These are phyloP conservation scores for Lolium rigidum DNA, from an alignment of 176 grass and related monocot species.

Conservation along the genomic window DNA sequence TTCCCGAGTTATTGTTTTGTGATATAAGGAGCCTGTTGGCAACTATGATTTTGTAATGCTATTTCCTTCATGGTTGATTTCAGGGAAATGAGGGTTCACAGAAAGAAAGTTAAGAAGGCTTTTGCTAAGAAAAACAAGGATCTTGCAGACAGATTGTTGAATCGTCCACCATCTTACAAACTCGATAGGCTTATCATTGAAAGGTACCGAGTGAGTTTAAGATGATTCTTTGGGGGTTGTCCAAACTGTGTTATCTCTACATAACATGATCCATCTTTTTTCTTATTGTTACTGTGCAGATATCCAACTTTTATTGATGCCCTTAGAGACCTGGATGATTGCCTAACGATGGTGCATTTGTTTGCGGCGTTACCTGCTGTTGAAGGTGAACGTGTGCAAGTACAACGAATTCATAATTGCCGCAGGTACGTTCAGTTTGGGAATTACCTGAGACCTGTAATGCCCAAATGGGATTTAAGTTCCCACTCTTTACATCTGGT, in stretches of 20 bases:
- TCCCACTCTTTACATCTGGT: background rate
- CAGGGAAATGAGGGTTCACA: slow-evolving; percentile 77
- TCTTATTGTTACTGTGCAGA: slow-evolving; percentile 43
- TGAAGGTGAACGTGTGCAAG: slow-evolving; percentile 90
- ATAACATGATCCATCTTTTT: background rate
- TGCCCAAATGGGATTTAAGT: background rate
- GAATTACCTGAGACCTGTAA: background rate
- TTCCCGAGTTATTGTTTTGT: background rate
- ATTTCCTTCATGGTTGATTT: slow-evolving; percentile 16
- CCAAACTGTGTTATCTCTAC: background rate
- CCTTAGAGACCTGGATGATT: slow-evolving; percentile 93
- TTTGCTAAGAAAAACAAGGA: slow-evolving; percentile 89
- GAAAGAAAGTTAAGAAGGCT: slow-evolving; percentile 87
- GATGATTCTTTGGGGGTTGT: slow-evolving; percentile 22
- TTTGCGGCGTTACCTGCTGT: slow-evolving; percentile 92
- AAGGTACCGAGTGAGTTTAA: slow-evolving; percentile 54
- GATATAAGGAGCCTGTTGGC: background rate
- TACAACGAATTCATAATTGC: slow-evolving; percentile 84
- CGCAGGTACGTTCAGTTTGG: slow-evolving; percentile 57
- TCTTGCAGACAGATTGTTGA: slow-evolving; percentile 77
- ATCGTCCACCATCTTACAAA: slow-evolving; percentile 78
- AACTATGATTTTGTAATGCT: background rate
- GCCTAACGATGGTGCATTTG: slow-evolving; percentile 97
- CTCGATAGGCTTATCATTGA: slow-evolving; percentile 92
- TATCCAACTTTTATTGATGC: slow-evolving; percentile 97